A percentile compares a stretch with the other conserved stretches of the same genome.
These are phyloP conservation scores for Ottelia alismoides DNA, from an alignment of 106 monocot species.

Conservation along the genomic window DNA sequence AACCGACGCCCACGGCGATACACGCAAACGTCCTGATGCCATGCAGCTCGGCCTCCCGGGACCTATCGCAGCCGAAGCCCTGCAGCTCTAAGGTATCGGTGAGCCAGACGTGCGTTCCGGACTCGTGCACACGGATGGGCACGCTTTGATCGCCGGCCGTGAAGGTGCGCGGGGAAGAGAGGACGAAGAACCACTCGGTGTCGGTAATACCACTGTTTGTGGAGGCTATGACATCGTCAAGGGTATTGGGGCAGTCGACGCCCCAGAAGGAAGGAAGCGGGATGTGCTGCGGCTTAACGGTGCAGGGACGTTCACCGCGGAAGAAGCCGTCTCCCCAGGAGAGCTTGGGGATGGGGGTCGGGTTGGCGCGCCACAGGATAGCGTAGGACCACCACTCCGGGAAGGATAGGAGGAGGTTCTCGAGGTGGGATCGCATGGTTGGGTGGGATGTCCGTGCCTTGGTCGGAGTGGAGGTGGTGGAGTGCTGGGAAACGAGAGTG, in stretches of 20 bases:
- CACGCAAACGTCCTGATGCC: slow-evolving; percentile 14
- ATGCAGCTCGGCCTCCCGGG: slow-evolving; percentile 12
- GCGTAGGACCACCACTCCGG: slow-evolving; percentile 55
- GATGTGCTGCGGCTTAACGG: not conserved
- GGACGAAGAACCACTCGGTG: slow-evolving; percentile 52
- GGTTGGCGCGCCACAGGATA: slow-evolving; percentile 32
- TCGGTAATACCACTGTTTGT: too few species aligned
- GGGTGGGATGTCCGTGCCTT: too few species aligned
- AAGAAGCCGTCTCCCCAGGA: slow-evolving; percentile 43
- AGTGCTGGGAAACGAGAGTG: too few species aligned
- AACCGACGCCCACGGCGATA: slow-evolving; percentile 6
- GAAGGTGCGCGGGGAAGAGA: slow-evolving; percentile 35
- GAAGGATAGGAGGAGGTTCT: slow-evolving; percentile 28
- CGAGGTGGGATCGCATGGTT: too few species aligned
- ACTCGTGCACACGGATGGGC: slow-evolving; percentile 27
- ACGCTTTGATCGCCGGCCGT: slow-evolving; percentile 9
- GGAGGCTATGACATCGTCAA: slow-evolving; percentile 13
- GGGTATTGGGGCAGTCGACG: slow-evolving; percentile 4
- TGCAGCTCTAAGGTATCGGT: slow-evolving; percentile 9
- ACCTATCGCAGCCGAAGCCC: slow-evolving; percentile 11
- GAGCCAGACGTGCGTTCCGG: slow-evolving; percentile 9
- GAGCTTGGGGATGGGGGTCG: slow-evolving; percentile 7
- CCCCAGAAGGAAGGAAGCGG: slow-evolving; percentile 3
- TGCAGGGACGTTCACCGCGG: slow-evolving; percentile 17
- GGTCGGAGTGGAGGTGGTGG: slow-evolving; percentile 9